Evolutionary conservation across 2,329 filamentous ascomycete genomes (phyloP).

Genomic region (Fusarium tanahbumbuense): DNA sequence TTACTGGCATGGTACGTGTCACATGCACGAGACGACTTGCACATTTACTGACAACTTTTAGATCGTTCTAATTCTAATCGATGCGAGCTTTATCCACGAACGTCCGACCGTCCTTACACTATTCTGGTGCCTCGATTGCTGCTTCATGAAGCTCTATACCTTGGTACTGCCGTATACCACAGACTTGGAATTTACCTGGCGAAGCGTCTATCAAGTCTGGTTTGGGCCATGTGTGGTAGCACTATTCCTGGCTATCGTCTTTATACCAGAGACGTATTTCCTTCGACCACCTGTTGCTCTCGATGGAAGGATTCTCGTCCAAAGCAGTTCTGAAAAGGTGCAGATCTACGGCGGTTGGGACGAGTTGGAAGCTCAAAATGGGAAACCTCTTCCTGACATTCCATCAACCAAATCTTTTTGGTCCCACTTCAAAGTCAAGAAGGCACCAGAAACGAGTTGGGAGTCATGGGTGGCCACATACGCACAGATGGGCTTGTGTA

Average conservation of each 20-base stretch:
- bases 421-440: conserved; percentile 6
- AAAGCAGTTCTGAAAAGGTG: conserved; percentile 23
- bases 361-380: neutral
- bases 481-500: conserved; percentile 35
- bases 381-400: conserved; percentile 14
- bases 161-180: conserved; percentile 9
- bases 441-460: conserved; percentile 21
- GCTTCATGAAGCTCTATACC: conserved; percentile 13
- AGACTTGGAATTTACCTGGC: conserved; percentile 3
- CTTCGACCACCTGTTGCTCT: conserved; percentile 32
- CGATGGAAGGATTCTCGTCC: conserved; percentile 15
- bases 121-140: conserved; percentile 16
- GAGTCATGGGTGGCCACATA: conserved; percentile 23
- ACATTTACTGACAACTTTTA: neutral
- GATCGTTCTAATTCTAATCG: conserved; percentile 25
- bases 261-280: conserved; percentile 32
- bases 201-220: conserved; percentile 26
- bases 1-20: conserved; percentile 18
- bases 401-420: neutral
- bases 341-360: conserved; percentile 26
- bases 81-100: conserved; percentile 37
- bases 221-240: neutral
- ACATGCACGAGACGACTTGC: accelerated
- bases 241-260: conserved; percentile 4
- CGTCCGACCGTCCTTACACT: conserved; percentile 25